Conservation (phyloP, 2,329 filamentous ascomycete species). For the Pseudophaeomoniella oleicola region DNA sequence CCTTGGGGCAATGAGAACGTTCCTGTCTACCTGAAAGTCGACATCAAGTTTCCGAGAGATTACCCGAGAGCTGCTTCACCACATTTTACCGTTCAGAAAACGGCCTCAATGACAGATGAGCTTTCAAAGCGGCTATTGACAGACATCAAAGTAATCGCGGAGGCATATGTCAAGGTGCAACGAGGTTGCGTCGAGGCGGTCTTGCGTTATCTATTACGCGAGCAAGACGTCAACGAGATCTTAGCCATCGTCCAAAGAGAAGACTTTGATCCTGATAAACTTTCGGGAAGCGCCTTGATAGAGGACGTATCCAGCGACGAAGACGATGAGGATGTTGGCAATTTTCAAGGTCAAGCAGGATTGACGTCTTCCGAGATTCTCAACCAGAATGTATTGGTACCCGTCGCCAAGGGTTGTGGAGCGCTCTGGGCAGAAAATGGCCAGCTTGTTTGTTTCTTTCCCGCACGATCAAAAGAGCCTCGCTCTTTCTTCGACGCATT, state of each 20-base stretch:
- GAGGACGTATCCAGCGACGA: constrained; percentile 78
- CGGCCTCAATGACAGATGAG: constrained; percentile 38
- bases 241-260: constrained; percentile 38
- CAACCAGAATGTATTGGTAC: constrained; percentile 50
- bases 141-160: constrained; percentile 40
- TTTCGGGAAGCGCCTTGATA: constrained; percentile 25
- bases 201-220: constrained; percentile 46
- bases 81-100: constrained; percentile 41
- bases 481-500: constrained; percentile 33
- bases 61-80: constrained; percentile 40
- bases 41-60: constrained; percentile 41
- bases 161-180: constrained; percentile 36
- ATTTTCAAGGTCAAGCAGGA: constrained; percentile 25
- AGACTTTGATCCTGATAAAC: constrained; percentile 38
- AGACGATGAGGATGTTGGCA: constrained; percentile 42
- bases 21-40: constrained; percentile 40
- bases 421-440: constrained; percentile 44
- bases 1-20: constrained; percentile 42
- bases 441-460: constrained; percentile 43
- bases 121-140: constrained; percentile 32
- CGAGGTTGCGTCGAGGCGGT: constrained; percentile 46
- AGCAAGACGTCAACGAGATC: constrained; percentile 43
- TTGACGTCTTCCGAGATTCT: constrained; percentile 36
- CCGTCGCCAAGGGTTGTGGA: constrained; percentile 44
- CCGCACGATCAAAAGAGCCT: constrained; percentile 34